phyloP scores from a whole-genome alignment of 345 rosid genomes.

The Raphanus raphanistrum region DNA sequence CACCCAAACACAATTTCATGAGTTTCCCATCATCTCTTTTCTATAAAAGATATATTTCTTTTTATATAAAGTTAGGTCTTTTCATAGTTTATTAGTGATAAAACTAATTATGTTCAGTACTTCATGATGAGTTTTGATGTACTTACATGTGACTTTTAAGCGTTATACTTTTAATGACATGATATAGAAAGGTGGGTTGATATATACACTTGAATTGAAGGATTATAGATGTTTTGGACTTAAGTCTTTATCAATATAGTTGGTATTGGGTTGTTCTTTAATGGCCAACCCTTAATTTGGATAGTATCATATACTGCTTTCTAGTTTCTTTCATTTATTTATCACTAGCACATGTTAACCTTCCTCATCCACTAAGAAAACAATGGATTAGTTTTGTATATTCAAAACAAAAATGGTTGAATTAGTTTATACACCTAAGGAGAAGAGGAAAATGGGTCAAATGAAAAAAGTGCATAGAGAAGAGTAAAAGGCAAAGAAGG shows the following conservation, averaged over 20 bases:
- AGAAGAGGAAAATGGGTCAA: slow-evolving; percentile 30
- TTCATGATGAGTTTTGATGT: slow-evolving; percentile 38
- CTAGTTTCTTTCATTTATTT: background rate
- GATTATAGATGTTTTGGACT: background rate
- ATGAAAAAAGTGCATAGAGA: slow-evolving; percentile 34
- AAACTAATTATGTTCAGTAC: slow-evolving; percentile 39
- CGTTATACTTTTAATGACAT: slow-evolving; percentile 33
- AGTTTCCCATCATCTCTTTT: slow-evolving; percentile 37
- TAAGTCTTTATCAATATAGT: slow-evolving; percentile 21
- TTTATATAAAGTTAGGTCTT: slow-evolving; percentile 27
- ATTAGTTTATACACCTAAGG: slow-evolving; percentile 38
- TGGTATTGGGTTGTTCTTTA: background rate
- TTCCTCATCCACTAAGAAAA: slow-evolving; percentile 22
- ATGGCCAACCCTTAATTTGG: background rate
- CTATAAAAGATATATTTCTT: slow-evolving; percentile 22
- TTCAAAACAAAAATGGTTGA: slow-evolving; percentile 15
- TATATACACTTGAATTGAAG: background rate
- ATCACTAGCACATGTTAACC: background rate
- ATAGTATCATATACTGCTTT: slow-evolving; percentile 22
- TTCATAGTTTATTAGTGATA: slow-evolving; percentile 34
- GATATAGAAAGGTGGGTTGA: slow-evolving; percentile 24
- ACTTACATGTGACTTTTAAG: slow-evolving; percentile 40
- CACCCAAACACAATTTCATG: slow-evolving; percentile 35
- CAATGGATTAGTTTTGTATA: slow-evolving; percentile 6
- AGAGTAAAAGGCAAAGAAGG: slow-evolving; percentile 29